Evolutionary conservation across 345 rosid genomes (phyloP).

Genomic region (Citrus glauca): DNA sequence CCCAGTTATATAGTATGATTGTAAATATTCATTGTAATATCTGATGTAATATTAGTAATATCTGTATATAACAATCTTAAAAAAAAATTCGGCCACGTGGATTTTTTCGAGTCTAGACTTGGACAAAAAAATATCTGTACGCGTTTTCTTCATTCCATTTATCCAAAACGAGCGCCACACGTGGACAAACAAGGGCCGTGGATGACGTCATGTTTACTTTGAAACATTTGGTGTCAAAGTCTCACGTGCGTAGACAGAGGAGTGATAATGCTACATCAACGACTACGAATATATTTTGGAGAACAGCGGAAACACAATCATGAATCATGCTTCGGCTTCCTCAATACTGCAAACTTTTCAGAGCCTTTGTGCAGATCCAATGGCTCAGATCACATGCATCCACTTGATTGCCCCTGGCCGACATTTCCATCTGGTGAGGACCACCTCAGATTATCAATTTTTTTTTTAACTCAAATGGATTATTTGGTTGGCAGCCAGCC

Average conservation of each 20-base stretch:
- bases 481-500: background rate
- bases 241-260: slow-evolving; percentile 6
- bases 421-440: background rate
- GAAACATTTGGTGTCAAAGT: background rate
- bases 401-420: background rate
- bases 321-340: background rate
- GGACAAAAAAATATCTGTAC: too few species aligned
- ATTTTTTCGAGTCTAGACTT: too few species aligned
- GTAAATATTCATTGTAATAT: too few species aligned
- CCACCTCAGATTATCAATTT: background rate
- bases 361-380: background rate
- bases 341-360: background rate
- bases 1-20: too few species aligned
- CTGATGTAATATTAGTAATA: too few species aligned
- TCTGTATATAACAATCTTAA: too few species aligned
- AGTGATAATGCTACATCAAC: background rate
- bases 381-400: slow-evolving; percentile 5
- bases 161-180: background rate
- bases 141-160: background rate
- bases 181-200: background rate
- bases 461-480: too few species aligned
- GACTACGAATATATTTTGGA: background rate
- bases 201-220: background rate
- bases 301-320: background rate
- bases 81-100: too few species aligned